phyloP scores from a whole-genome alignment of 2,329 filamentous ascomycete species.

The Hawksworthiomyces lignivorus region DNA sequence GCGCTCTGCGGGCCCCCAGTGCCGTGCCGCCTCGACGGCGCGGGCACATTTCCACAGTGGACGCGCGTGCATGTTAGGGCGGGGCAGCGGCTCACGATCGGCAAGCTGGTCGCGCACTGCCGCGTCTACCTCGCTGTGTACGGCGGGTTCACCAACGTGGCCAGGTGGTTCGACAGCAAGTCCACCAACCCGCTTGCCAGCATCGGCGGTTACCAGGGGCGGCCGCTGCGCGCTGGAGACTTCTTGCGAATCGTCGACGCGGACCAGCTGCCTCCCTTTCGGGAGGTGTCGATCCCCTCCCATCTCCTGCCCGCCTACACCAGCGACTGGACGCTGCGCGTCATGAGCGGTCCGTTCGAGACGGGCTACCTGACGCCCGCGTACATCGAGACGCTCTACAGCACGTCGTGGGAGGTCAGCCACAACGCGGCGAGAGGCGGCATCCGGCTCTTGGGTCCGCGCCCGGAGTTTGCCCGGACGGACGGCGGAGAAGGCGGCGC shows the following conservation, averaged over 20 bases:
- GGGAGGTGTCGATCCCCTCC: conserved; percentile 19
- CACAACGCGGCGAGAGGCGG: conserved; percentile 55
- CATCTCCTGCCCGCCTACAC: conserved; percentile 36
- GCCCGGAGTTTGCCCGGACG: conserved; percentile 49
- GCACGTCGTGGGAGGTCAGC: conserved; percentile 49
- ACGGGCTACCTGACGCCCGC: conserved; percentile 43
- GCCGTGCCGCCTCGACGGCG: neutral
- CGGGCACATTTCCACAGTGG: neutral
- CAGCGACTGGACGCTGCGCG: conserved; percentile 42
- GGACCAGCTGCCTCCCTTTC: too few species aligned
- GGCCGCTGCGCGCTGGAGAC: conserved; percentile 45
- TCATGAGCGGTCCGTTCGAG: conserved; percentile 50
- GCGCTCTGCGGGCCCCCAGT: conserved; percentile 12
- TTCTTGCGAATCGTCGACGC: conserved; percentile 34
- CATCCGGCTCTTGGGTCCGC: conserved; percentile 51
- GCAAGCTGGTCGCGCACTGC: neutral
- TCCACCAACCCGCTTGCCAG: conserved; percentile 46
- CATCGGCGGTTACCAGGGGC: conserved; percentile 51
- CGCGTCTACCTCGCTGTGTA: conserved; percentile 5
- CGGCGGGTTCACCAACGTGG: conserved; percentile 29
- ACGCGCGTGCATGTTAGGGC: neutral
- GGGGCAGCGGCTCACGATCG: conserved; percentile 3
- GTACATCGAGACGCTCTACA: conserved; percentile 50
- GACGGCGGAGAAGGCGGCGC: conserved; percentile 56
- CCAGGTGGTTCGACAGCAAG: conserved; percentile 51